Conservation (phyloP, 441 rosid species). For the Corymbia calophylla region DNA sequence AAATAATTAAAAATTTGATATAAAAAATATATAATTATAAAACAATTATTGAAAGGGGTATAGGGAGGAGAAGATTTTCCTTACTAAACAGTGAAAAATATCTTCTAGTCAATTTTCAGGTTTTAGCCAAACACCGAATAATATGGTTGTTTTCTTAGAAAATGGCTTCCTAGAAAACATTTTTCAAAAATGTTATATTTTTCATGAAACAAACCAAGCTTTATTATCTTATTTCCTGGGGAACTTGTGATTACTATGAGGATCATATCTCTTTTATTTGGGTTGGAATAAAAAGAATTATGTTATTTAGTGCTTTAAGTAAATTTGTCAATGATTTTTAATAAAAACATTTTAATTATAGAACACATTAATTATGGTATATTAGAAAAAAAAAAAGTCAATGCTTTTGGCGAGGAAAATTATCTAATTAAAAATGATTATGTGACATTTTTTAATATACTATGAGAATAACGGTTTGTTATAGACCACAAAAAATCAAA, state of each 20-base stretch:
- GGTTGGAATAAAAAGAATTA: neutral
- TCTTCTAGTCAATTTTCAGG: no score
- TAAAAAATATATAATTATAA: no score
- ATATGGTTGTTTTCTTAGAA: no score
- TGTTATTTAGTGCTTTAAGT: neutral
- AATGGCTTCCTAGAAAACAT: neutral
- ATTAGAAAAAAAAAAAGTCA: neutral
- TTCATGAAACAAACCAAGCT: no score
- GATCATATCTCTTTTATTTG: neutral
- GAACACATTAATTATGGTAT: neutral
- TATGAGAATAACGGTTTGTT: no score
- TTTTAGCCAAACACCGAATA: no score
- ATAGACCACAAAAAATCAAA: no score
- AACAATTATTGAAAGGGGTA: no score
- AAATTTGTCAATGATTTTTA: neutral
- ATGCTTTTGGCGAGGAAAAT: neutral
- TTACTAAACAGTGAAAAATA: no score
- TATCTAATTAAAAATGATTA: neutral
- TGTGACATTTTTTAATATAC: no score
- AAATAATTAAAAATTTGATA: no score
- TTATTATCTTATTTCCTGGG: neutral
- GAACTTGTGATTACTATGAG: neutral
- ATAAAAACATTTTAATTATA: neutral
- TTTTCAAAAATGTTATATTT: neutral
- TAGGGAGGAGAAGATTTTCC: no score